Conservation (phyloP, 2,329 filamentous ascomycete genomes). For the Fusarium nematophilum region DNA sequence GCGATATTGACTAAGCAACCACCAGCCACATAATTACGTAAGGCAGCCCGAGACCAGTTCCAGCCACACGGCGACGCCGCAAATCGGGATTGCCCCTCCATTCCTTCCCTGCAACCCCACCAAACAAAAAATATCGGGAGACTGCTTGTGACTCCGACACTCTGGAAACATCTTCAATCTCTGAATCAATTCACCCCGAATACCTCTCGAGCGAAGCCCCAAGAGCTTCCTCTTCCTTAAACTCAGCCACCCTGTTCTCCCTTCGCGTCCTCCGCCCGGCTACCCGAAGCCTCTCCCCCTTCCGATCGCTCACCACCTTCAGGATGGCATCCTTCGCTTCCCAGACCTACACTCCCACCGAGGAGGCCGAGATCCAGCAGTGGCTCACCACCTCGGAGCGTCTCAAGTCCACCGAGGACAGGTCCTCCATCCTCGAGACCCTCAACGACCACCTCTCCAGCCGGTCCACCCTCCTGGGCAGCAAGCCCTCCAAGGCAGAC, state of each 20-base stretch:
- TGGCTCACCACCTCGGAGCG: slow-evolving; percentile 85
- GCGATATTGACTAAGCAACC: no score
- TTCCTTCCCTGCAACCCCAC: slow-evolving; percentile 32
- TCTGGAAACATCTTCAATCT: background rate
- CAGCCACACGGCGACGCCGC: slow-evolving; percentile 19
- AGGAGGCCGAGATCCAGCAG: slow-evolving; percentile 88
- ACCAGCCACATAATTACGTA: slow-evolving; percentile 17
- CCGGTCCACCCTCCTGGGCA: slow-evolving; percentile 88
- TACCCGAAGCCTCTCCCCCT: slow-evolving; percentile 52
- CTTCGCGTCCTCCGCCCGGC: slow-evolving; percentile 52
- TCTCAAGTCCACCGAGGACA: slow-evolving; percentile 67
- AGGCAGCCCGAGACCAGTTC: background rate
- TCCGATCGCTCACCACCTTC: slow-evolving; percentile 42
- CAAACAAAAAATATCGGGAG: slow-evolving; percentile 36
- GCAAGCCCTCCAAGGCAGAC: slow-evolving; percentile 90
- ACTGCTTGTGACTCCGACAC: slow-evolving; percentile 20
- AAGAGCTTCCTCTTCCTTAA: slow-evolving; percentile 40
- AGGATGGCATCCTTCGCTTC: slow-evolving; percentile 75
- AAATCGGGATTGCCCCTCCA: slow-evolving; percentile 37
- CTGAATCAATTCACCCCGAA: slow-evolving; percentile 2
- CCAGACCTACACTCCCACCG: slow-evolving; percentile 78
- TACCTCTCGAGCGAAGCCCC: slow-evolving; percentile 37
- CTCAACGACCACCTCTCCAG: slow-evolving; percentile 90
- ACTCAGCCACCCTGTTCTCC: slow-evolving; percentile 53
- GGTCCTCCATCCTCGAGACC: slow-evolving; percentile 76